Base-by-base conservation (phyloP, 225 moss, liverwort and hornwort species). In the Neckera pumila region DNA sequence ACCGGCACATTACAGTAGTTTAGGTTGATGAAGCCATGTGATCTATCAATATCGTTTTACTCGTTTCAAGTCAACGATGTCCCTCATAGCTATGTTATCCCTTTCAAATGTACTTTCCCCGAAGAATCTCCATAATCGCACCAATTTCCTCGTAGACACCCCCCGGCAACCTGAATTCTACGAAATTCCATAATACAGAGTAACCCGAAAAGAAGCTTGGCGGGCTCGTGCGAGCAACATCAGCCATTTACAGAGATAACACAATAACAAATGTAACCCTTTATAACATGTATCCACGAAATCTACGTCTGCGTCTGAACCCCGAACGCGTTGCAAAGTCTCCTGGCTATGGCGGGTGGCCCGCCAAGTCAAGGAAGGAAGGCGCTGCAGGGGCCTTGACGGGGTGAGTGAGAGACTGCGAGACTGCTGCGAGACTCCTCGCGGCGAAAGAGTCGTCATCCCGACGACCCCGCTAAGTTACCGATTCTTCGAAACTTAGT, bases 191-290 rank as follows among this genome's bases (percentile, higher is more conserved):
- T 23, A 28, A 66, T 57, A 43, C 69, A 7, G 58, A 14, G 69
- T 45, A 36, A 53, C 65, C 54, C 36, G 83, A 66, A 45, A 83
- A 51, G 36, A 76, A 75, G 70, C 84, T 88, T 78, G 84, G 84
- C 84, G 77, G 83, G 43, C 31, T 67, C n/a, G 84, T 77, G 67
- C 28, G n/a, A 47, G 19, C 22, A 6, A 4, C 67, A 88, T 84
- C 88, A 57, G 12, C 1, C 30, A 0, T 0, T 2, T 9, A 13
- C 5, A 20, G 1, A 74, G 82, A 88, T 71, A 60, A 4, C 0
- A 5, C 25, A 0, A 2, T 2, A 1, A 2, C 0, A 30, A 38
- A 12, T 61, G 31, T 81, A 21, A 1, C 4, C 1, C 0, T 0
- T 0, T 1, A 0, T 1, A 8, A 72, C 61, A 81, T 73, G 21